Percentiles rank a stretch among this genome's conserved stretches.
phyloP scores from a whole-genome alignment of 1,284 basidiomycete species.

The Leccinum subfulvum region DNA sequence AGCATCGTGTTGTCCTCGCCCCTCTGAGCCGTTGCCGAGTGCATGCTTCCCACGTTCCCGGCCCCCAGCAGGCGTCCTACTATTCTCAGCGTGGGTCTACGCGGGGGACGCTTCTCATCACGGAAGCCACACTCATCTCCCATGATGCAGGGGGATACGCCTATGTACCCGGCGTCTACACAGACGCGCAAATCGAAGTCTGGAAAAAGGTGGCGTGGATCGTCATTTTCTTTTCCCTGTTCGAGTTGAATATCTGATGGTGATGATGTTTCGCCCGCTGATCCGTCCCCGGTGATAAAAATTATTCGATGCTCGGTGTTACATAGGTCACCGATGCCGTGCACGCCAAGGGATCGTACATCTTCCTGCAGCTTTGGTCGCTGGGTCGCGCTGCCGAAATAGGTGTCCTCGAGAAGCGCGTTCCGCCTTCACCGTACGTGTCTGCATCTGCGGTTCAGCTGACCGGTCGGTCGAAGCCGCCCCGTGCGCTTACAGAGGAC shows the following conservation, averaged over 20 bases:
- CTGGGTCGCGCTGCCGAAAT: conserved; percentile 37
- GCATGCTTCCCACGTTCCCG: conserved; percentile 19
- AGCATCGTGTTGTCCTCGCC: conserved; percentile 34
- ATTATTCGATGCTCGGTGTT: not conserved
- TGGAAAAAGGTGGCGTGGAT: conserved; percentile 21
- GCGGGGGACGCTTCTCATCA: conserved; percentile 32
- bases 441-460: conserved; percentile 45
- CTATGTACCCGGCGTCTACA: conserved; percentile 25
- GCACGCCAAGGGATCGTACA: conserved; percentile 40
- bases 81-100: conserved; percentile 32
- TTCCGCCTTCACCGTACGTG: conserved; percentile 29
- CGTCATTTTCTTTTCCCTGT: not conserved
- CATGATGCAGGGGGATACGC: conserved; percentile 23
- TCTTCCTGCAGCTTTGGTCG: conserved; percentile 46
- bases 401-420: conserved; percentile 22
- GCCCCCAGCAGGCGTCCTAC: conserved; percentile 25
- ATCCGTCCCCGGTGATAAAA: not conserved
- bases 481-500: conserved; percentile 34
- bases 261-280: not conserved
- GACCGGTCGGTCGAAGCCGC: conserved; percentile 8
- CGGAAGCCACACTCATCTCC: conserved; percentile 36
- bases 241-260: not conserved
- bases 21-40: conserved; percentile 36
- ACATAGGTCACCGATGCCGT: conserved; percentile 37
- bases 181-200: conserved; percentile 19